Evolutionary conservation across 768 basidiomycete genomes (phyloP).

Genomic region (Hypholoma sublateritium): DNA sequence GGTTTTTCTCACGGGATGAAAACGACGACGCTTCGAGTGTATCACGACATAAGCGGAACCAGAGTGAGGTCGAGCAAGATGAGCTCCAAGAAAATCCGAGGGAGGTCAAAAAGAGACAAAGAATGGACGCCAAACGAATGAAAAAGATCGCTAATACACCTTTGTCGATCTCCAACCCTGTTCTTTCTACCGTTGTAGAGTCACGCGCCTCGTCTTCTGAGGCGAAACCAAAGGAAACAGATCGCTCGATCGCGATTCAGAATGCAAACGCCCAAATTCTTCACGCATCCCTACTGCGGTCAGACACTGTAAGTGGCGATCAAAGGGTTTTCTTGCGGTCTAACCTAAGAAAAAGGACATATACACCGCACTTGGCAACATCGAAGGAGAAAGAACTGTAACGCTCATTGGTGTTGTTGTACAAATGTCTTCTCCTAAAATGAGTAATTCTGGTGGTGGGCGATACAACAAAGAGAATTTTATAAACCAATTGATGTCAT

Average conservation of each 20-base stretch:
- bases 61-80: neutral
- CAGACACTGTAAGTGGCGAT: neutral
- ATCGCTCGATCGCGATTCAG: too few species aligned
- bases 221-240: too few species aligned
- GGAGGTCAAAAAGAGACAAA: neutral
- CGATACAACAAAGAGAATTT: neutral
- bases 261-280: too few species aligned
- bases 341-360: slow-evolving; percentile 8
- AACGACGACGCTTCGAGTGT: neutral
- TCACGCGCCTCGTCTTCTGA: too few species aligned
- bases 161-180: too few species aligned
- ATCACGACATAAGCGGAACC: neutral
- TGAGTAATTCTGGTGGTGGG: slow-evolving; percentile 25
- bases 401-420: slow-evolving; percentile 6
- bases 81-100: neutral
- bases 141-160: too few species aligned
- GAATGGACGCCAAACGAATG: neutral
- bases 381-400: slow-evolving; percentile 22
- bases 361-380: slow-evolving; percentile 16
- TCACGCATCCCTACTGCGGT: neutral
- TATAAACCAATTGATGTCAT: neutral
- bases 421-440: slow-evolving; percentile 10
- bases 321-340: neutral
- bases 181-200: too few species aligned
- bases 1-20: slow-evolving; percentile 14